Evolutionary conservation across 2,329 filamentous ascomycete genomes (phyloP).

Genomic region (Sporothrix humicola): DNA sequence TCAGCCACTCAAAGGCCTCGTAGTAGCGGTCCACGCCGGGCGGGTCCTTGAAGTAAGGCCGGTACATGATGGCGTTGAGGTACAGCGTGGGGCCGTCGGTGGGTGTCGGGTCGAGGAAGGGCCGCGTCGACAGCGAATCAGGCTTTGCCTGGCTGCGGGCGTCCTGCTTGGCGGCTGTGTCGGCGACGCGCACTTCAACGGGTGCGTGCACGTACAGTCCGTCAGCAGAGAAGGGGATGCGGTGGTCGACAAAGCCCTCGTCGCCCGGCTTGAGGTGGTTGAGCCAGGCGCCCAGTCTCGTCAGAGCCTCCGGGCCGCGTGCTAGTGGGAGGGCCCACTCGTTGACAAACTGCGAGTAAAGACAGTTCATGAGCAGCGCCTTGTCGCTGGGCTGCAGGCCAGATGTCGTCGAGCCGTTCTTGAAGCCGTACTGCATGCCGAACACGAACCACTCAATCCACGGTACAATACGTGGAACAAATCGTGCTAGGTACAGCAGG

Average conservation of each 20-base stretch:
- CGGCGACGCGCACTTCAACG: conserved; percentile 76
- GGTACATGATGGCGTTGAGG: conserved; percentile 80
- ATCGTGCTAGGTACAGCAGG: conserved; percentile 79
- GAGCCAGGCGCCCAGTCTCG: conserved; percentile 84
- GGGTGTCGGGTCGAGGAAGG: conserved; percentile 66
- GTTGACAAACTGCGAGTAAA: conserved; percentile 98
- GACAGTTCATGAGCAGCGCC: conserved; percentile 92
- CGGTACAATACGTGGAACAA: conserved; percentile 77
- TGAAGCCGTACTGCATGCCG: conserved; percentile 95
- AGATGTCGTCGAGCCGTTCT: conserved; percentile 61
- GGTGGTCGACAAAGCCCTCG: conserved; percentile 59
- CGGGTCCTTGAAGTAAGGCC: conserved; percentile 73
- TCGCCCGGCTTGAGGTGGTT: conserved; percentile 66
- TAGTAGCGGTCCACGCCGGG: conserved; percentile 74
- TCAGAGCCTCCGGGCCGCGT: conserved; percentile 85
- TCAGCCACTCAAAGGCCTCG: conserved; percentile 79
- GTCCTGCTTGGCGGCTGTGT: conserved; percentile 55
- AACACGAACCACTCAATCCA: conserved; percentile 97
- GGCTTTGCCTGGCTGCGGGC: conserved; percentile 41
- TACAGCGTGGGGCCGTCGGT: conserved; percentile 71
- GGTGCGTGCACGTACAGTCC: conserved; percentile 78
- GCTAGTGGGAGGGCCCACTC: conserved; percentile 93
- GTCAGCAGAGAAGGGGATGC: conserved; percentile 71
- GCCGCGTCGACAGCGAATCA: conserved; percentile 37
- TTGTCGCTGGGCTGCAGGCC: conserved; percentile 80